Conservation (phyloP, 345 rosid genomes). For the Corymbia maculata region DNA sequence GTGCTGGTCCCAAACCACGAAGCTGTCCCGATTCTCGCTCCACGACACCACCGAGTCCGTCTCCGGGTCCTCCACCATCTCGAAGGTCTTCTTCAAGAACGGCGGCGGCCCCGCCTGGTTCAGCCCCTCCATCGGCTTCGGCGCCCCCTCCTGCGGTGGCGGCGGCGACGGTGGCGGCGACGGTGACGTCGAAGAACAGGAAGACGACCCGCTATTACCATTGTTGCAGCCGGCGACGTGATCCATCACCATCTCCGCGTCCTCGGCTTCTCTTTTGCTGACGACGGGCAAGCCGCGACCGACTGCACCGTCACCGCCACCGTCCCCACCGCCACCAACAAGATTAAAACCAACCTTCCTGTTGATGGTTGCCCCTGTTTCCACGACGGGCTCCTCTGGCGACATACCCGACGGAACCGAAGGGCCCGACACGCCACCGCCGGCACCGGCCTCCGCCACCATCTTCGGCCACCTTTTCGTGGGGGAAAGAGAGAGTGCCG, state of each 20-base stretch:
- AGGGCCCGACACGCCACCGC: not conserved
- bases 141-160: constrained; percentile 1
- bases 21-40: constrained; percentile 35
- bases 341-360: not conserved
- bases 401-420: not conserved
- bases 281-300: not conserved
- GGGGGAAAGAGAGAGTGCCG: not conserved
- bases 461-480: not conserved
- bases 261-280: not conserved
- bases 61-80: constrained; percentile 44
- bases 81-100: constrained; percentile 43
- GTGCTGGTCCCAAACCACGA: constrained; percentile 48
- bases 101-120: constrained; percentile 52
- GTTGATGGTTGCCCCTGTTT: not conserved
- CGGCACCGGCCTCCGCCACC: not conserved
- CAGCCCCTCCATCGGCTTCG: constrained; percentile 50
- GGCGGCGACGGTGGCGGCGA: not conserved
- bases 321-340: not conserved
- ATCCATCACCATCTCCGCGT: not conserved
- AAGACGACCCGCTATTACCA: not conserved
- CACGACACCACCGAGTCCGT: constrained; percentile 46
- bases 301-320: not conserved
- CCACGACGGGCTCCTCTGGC: not conserved
- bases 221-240: not conserved
- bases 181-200: constrained; percentile 14